A percentile compares a stretch with the other conserved stretches of the same genome.
Evolutionary conservation across 768 basidiomycete species (phyloP).

Genomic region (Tremella fuciformis): DNA sequence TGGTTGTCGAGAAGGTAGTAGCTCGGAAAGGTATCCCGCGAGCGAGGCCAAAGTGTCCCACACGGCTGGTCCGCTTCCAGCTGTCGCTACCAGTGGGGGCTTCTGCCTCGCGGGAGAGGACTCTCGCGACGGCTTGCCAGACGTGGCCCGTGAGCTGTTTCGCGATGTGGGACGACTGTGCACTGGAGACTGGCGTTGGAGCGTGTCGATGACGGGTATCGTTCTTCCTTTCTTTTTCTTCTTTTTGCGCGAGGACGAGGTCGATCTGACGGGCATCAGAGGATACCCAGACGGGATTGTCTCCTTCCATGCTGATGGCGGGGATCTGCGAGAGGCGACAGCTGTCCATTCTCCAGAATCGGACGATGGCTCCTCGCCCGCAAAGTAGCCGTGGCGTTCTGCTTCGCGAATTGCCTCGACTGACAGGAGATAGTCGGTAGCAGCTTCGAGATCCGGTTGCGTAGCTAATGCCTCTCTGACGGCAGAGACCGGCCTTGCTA

Average conservation of each 20-base stretch:
- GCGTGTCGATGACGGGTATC: conserved; percentile 36
- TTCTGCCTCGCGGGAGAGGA: conserved; percentile 10
- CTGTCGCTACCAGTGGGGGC: conserved; percentile 6
- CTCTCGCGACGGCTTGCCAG: conserved; percentile 11
- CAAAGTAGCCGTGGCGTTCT: conserved; percentile 37
- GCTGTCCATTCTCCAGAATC: not conserved
- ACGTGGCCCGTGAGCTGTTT: conserved; percentile 12
- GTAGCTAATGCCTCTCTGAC: not conserved
- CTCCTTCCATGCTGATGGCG: not conserved
- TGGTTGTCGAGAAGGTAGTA: conserved; percentile 26
- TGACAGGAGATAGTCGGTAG: conserved; percentile 46
- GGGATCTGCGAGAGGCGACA: not conserved
- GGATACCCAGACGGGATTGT: not conserved
- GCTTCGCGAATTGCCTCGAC: conserved; percentile 39
- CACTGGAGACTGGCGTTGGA: conserved; percentile 30
- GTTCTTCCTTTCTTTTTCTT: conserved; percentile 23
- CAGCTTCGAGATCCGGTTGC: conserved; percentile 20
- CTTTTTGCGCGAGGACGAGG: conserved; percentile 4
- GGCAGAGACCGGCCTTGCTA: not conserved
- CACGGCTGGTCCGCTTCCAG: conserved; percentile 26
- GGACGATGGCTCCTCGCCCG: conserved; percentile 25
- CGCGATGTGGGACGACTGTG: conserved; percentile 16
- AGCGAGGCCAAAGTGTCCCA: conserved; percentile 43
- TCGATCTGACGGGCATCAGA: not conserved
- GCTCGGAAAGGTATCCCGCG: conserved; percentile 34